A percentile compares a stretch with the other conserved stretches of the same genome.
Conservation (phyloP, 306 rosid species). For the Cicer judaicum region DNA sequence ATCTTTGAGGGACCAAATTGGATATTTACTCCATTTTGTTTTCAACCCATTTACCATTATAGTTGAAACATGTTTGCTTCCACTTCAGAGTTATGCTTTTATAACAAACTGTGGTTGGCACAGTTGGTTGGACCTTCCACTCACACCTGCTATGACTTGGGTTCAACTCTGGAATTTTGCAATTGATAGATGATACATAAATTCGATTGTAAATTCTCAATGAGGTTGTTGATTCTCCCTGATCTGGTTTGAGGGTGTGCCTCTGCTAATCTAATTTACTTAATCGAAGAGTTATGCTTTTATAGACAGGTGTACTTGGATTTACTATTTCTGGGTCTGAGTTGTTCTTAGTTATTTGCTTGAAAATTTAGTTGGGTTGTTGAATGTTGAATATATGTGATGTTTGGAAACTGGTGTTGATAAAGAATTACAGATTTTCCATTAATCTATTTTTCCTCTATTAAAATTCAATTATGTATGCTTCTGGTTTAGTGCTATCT, state of each 20-base stretch:
- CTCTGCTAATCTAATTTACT: no score
- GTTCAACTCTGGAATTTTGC: no score
- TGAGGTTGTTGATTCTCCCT: no score
- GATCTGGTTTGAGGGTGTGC: no score
- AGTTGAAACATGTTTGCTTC: slow-evolving; percentile 14
- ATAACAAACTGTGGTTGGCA: slow-evolving; percentile 4
- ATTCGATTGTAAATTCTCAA: no score
- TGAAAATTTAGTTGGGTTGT: slow-evolving; percentile 23
- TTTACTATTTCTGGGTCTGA: not conserved
- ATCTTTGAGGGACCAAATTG: not conserved
- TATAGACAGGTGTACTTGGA: slow-evolving; percentile 51
- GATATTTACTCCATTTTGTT: slow-evolving; percentile 16
- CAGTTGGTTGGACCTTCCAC: no score
- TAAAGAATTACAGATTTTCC: not conserved
- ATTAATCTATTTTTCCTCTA: not conserved
- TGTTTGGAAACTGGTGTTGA: slow-evolving; percentile 27
- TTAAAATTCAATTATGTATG: not conserved
- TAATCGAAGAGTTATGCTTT: slow-evolving; percentile 53
- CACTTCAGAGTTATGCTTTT: slow-evolving; percentile 57
- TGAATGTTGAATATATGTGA: not conserved
- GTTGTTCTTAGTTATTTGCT: not conserved
- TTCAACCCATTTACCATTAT: slow-evolving; percentile 15
- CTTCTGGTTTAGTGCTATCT: not conserved
- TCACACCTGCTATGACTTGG: no score
- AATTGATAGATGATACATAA: no score